A percentile compares a stretch with the other conserved stretches of the same genome.
phyloP scores from a whole-genome alignment of 371 early-diverging fungal species.

The Lichtheimia hyalospora region DNA sequence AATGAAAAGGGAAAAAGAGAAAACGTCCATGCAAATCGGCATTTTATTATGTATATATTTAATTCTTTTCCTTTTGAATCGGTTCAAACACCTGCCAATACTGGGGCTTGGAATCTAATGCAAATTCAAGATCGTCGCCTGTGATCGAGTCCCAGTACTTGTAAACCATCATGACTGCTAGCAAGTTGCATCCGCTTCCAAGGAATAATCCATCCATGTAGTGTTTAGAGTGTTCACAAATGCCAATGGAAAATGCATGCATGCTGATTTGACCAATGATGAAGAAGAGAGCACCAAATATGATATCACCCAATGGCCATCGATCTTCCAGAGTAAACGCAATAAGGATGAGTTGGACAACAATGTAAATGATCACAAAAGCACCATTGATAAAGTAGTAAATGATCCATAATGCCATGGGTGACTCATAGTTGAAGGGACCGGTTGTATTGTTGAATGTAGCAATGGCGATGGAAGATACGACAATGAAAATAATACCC shows the following conservation, averaged over 20 bases:
- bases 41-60: no score
- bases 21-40: no score
- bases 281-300: conserved; percentile 78
- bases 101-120: conserved; percentile 69
- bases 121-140: conserved; percentile 90
- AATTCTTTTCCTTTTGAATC: conserved; percentile 5
- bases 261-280: conserved; percentile 70
- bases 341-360: conserved; percentile 82
- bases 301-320: conserved; percentile 85
- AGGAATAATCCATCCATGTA: conserved; percentile 92
- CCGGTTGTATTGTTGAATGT: conserved; percentile 67
- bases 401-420: conserved; percentile 70
- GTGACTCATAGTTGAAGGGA: conserved; percentile 59
- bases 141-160: conserved; percentile 96
- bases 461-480: conserved; percentile 70
- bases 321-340: conserved; percentile 84
- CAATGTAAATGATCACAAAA: conserved; percentile 70
- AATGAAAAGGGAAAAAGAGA: no score
- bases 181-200: conserved; percentile 74
- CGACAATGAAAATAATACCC: conserved; percentile 58
- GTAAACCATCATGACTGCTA: conserved; percentile 94
- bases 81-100: conserved; percentile 13
- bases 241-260: conserved; percentile 60
- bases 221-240: conserved; percentile 81
- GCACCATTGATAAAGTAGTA: conserved; percentile 75